Percentiles rank a stretch among this genome's conserved stretches.
Evolutionary conservation across 2,329 filamentous ascomycete genomes (phyloP).

Genomic region (Domatiomyces catenatus): DNA sequence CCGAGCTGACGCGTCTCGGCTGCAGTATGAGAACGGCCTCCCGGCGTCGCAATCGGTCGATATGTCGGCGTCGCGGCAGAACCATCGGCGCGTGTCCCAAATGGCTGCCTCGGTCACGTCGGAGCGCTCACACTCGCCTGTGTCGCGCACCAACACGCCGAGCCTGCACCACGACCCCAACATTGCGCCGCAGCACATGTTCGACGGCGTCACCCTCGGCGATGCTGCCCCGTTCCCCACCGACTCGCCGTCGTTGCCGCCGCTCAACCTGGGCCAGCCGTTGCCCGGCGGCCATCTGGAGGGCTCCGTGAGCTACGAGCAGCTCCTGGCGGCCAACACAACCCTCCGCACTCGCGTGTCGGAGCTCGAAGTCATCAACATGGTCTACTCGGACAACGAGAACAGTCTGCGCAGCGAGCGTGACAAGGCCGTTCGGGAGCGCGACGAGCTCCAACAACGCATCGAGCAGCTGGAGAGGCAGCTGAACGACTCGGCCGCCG

Average conservation of each 20-base stretch:
- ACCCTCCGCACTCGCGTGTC: constrained; percentile 88
- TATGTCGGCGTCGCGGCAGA: constrained; percentile 40
- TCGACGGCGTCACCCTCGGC: constrained; percentile 50
- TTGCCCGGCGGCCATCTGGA: constrained; percentile 49
- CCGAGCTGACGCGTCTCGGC: constrained; percentile 2
- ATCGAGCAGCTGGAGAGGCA: constrained; percentile 60
- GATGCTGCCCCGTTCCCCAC: constrained; percentile 53
- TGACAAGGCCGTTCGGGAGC: constrained; percentile 61
- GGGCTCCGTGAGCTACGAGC: constrained; percentile 54
- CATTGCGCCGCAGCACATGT: constrained; percentile 61
- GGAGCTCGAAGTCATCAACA: constrained; percentile 86
- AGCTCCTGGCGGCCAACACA: constrained; percentile 66
- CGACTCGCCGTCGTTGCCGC: constrained; percentile 34
- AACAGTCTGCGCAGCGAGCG: constrained; percentile 45
- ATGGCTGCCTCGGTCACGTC: constrained; percentile 57
- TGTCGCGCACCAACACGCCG: constrained; percentile 66
- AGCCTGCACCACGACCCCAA: constrained; percentile 53
- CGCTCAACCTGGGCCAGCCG: constrained; percentile 38
- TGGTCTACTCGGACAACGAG: constrained; percentile 39
- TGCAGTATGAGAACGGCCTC: constrained; percentile 44
- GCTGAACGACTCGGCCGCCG: constrained; percentile 20
- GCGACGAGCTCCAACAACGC: constrained; percentile 66
- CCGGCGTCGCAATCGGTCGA: constrained; percentile 38
- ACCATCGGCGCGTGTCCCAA: constrained; percentile 51
- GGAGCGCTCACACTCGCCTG: constrained; percentile 61